phyloP scores from a whole-genome alignment of 257 asterid species.

The Vinca minor region DNA sequence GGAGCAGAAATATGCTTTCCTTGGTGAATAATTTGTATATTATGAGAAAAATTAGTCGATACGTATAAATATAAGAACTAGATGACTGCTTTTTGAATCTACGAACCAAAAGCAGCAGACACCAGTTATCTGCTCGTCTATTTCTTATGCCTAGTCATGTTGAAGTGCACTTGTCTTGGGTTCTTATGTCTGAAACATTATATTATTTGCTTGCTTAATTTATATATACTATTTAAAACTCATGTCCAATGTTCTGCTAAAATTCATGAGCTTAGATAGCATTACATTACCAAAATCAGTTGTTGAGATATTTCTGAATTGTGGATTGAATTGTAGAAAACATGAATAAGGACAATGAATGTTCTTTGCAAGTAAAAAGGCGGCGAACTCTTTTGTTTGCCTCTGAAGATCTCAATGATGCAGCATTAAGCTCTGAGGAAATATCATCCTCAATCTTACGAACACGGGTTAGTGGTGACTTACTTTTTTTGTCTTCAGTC shows the following conservation, averaged over 20 bases:
- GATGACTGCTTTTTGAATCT: no score
- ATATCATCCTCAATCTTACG: slow-evolving; percentile 36
- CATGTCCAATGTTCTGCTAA: background rate
- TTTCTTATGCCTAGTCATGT: no score
- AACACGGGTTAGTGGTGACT: slow-evolving; percentile 45
- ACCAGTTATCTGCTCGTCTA: background rate
- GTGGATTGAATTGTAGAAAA: slow-evolving; percentile 36
- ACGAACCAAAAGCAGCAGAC: background rate
- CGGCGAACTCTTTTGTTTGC: slow-evolving; percentile 80
- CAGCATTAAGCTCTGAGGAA: slow-evolving; percentile 44
- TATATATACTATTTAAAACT: no score
- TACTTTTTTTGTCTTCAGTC: slow-evolving; percentile 1
- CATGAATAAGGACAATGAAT: slow-evolving; percentile 45
- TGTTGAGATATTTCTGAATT: slow-evolving; percentile 1
- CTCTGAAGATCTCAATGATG: slow-evolving; percentile 39
- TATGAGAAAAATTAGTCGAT: no score
- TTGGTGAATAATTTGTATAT: no score
- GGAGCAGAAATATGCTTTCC: no score
- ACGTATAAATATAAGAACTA: no score
- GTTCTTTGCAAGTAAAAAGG: slow-evolving; percentile 60
- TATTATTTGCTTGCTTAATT: background rate
- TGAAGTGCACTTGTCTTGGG: background rate
- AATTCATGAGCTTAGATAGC: background rate
- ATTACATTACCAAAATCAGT: background rate
- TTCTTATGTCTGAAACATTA: background rate